Evolutionary conservation across 2,329 filamentous ascomycete genomes (phyloP).

Genomic region (Phialocephala sp.): DNA sequence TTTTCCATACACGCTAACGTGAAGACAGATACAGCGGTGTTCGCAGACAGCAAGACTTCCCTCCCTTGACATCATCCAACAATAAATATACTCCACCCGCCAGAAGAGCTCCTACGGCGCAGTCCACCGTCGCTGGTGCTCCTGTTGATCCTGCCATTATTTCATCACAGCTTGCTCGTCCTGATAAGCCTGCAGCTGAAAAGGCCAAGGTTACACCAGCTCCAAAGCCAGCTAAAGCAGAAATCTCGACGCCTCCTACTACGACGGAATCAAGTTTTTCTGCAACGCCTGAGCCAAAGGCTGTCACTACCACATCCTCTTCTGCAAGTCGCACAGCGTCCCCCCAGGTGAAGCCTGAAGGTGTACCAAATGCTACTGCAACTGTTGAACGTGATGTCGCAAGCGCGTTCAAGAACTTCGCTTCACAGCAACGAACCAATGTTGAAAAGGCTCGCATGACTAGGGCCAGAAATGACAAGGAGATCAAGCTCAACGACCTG

Average conservation of each 20-base stretch:
- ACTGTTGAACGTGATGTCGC: conserved; percentile 68
- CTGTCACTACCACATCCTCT: conserved; percentile 35
- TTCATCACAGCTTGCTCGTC: conserved; percentile 74
- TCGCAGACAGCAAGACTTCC: conserved; percentile 73
- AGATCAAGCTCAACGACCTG: conserved; percentile 89
- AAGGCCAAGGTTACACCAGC: conserved; percentile 40
- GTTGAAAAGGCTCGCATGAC: conserved; percentile 61
- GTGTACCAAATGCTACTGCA: conserved; percentile 58
- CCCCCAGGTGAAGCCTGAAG: conserved; percentile 41
- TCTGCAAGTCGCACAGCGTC: conserved; percentile 44
- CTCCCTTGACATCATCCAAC: conserved; percentile 59
- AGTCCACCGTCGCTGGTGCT: conserved; percentile 75
- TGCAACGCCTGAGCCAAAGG: conserved; percentile 38
- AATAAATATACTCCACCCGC: conserved; percentile 92
- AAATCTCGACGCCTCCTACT: conserved; percentile 40
- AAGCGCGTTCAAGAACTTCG: conserved; percentile 69
- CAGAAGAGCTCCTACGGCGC: conserved; percentile 76
- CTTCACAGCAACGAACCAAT: conserved; percentile 59
- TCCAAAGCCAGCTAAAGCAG: conserved; percentile 33
- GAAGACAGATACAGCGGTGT: conserved; percentile 84
- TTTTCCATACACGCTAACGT: conserved; percentile 25
- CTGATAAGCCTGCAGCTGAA: conserved; percentile 45
- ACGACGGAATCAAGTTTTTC: conserved; percentile 37
- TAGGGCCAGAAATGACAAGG: conserved; percentile 77
- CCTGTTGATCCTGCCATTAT: conserved; percentile 91